Evolutionary conservation across 148 eudicot species (phyloP), one percentile per base, ranked within the genome.

Genomic region (Fallopia convolvulus): DNA sequence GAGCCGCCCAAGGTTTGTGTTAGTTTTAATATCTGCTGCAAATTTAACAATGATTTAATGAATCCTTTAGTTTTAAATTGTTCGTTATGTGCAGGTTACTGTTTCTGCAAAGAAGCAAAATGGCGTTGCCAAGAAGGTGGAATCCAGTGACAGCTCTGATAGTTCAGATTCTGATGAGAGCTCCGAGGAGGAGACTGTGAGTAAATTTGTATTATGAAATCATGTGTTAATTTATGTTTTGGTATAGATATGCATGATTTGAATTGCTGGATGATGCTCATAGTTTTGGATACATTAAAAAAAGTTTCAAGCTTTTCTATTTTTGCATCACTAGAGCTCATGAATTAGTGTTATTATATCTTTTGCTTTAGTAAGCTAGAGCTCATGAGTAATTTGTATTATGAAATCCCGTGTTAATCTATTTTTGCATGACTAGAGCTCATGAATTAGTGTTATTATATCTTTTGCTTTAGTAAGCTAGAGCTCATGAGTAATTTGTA

Each of bases 1-100:
- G 83, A 82, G 41, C 81, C 79, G 18, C 44, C 36, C 39, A 83
- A 83, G 90, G 88, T 87, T n/a, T 75, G 5, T 0, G 18, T 32
- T 1, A n/a, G n/a, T 58, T 21, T 23, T 17, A 17, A 18, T n/a
- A 14, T 14, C 14, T 11, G 18, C 13, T 65, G 41, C 41, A 32
- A 12, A 13, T 41, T 32, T 65, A 36, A 5, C n/a, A 3, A 18
- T 30, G 8, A 1, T 65, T 4, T 65, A 12, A 4, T 8, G 18
- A 18, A 26, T 26, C 30, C 30, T 1, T 26, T 26, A 26, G 30
- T 26, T 26, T 26, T 26, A 26, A 26, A 6, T 2, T 26, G 1
- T 33, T 20, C 5, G 47, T 55, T 23, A 2, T 40, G 13, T 70
- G 21, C 61, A 68, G 72, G 72, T 36, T 14, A 17, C 14, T 18